Evolutionary conservation across 2,329 filamentous ascomycete genomes (phyloP).

Genomic region (Orbilia blumenaviensis): DNA sequence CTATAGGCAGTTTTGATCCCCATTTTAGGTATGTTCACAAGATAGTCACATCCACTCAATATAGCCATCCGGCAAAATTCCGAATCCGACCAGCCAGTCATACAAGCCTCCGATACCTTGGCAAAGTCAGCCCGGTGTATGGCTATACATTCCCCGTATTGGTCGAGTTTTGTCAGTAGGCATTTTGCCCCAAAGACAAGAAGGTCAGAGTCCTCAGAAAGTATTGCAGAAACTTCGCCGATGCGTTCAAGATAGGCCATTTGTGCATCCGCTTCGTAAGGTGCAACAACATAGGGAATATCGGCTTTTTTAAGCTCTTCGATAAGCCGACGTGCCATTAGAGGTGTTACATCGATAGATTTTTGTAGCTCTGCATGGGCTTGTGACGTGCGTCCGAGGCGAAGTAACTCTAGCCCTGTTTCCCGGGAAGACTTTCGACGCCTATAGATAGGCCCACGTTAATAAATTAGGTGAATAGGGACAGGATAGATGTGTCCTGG

Average conservation of each 20-base stretch:
- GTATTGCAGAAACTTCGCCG: conserved; percentile 83
- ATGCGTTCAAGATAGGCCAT: conserved; percentile 90
- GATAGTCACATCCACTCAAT: conserved; percentile 93
- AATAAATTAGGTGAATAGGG: too few species aligned
- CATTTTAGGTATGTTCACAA: conserved; percentile 83
- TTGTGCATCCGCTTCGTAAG: conserved; percentile 97
- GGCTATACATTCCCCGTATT: conserved; percentile 91
- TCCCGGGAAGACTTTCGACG: conserved; percentile 61
- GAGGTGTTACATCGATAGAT: conserved; percentile 91
- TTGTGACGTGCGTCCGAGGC: conserved; percentile 80
- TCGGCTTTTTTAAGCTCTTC: conserved; percentile 84
- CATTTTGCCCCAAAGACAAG: conserved; percentile 93
- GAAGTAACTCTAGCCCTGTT: conserved; percentile 79
- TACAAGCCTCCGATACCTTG: conserved; percentile 77
- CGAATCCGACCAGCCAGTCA: conserved; percentile 89
- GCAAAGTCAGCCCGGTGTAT: conserved; percentile 90
- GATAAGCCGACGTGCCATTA: conserved; percentile 92
- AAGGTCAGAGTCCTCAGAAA: conserved; percentile 96
- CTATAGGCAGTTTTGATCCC: conserved; percentile 94
- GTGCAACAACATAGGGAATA: conserved; percentile 89
- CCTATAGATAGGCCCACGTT: too few species aligned
- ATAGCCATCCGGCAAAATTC: conserved; percentile 97
- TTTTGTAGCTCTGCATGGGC: conserved; percentile 91
- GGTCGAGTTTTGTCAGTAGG: conserved; percentile 90
- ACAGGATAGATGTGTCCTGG: background rate